phyloP scores from a whole-genome alignment of 2,329 filamentous ascomycete genomes.

The Calonectria fujianensis region DNA sequence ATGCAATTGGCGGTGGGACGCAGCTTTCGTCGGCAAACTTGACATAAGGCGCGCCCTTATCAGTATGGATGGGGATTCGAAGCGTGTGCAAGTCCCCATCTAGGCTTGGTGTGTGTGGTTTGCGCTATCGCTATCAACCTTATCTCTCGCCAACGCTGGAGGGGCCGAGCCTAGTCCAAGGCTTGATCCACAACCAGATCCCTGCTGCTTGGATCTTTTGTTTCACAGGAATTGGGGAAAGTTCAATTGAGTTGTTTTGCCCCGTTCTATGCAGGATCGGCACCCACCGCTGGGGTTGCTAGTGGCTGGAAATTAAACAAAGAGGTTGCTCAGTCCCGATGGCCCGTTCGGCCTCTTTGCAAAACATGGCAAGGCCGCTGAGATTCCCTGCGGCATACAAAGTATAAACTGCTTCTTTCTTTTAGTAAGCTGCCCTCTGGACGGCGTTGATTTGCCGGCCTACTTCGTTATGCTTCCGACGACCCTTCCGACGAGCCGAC shows the following conservation, averaged over 20 bases:
- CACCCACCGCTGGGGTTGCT: conserved; percentile 1
- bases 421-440: neutral
- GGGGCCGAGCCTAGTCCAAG: neutral
- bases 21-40: conserved; percentile 17
- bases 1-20: neutral
- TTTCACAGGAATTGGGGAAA: neutral
- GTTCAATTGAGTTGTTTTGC: conserved; percentile 13
- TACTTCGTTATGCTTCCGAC: neutral
- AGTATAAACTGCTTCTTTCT: neutral
- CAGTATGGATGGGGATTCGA: neutral
- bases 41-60: neutral
- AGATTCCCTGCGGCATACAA: neutral
- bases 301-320: conserved; percentile 10
- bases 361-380: conserved; percentile 7
- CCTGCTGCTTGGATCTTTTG: conserved; percentile 22
- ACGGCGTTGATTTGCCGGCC: neutral
- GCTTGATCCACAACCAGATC: conserved; percentile 17
- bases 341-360: conserved; percentile 7
- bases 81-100: neutral
- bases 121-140: conserved; percentile 19
- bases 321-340: conserved; percentile 7
- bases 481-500: conserved; percentile 19
- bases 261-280: conserved; percentile 8
- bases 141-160: neutral
- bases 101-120: neutral